Conservation (phyloP, 23 red algal genomes). For the Agarophyton chilense region DNA sequence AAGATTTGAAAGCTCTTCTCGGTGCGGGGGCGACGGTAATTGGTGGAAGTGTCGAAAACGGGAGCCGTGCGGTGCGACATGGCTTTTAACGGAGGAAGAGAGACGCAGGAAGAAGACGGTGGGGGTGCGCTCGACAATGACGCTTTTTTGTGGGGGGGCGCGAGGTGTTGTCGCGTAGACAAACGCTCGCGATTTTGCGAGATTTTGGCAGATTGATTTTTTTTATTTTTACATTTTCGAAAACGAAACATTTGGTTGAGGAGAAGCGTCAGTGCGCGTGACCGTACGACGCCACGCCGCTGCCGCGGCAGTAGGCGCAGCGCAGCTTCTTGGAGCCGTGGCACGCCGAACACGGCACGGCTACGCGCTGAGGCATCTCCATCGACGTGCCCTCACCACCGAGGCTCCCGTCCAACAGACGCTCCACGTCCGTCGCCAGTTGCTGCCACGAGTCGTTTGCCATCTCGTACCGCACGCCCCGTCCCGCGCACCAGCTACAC, state of each 20-base stretch:
- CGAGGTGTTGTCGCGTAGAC: too few relatives aligned
- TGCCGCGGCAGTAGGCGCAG: constrained; percentile 73
- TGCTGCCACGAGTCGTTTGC: constrained; percentile 51
- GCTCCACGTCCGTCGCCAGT: constrained; percentile 64
- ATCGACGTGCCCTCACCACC: constrained; percentile 12
- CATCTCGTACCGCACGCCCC: constrained; percentile 55
- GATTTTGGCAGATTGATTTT: too few relatives aligned
- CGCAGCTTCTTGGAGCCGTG: constrained; percentile 52
- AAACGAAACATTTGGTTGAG: too few relatives aligned
- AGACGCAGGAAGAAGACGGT: not conserved
- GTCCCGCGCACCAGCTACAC: constrained; percentile 76
- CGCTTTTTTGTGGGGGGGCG: not conserved
- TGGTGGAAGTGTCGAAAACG: constrained; percentile 2
- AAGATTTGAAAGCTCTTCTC: constrained; percentile 29
- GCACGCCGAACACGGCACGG: constrained; percentile 63
- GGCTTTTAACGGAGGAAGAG: not conserved
- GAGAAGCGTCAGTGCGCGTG: constrained; percentile 54
- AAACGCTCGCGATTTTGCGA: too few relatives aligned
- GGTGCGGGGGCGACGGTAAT: not conserved
- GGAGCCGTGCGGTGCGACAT: constrained; percentile 58
- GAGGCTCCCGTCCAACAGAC: not conserved
- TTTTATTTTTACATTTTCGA: too few relatives aligned
- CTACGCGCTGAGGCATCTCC: constrained; percentile 26
- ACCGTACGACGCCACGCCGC: constrained; percentile 78
- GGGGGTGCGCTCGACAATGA: not conserved